Evolutionary conservation across 331 rosid genomes (phyloP).

Genomic region (Pyrus hybrid): DNA sequence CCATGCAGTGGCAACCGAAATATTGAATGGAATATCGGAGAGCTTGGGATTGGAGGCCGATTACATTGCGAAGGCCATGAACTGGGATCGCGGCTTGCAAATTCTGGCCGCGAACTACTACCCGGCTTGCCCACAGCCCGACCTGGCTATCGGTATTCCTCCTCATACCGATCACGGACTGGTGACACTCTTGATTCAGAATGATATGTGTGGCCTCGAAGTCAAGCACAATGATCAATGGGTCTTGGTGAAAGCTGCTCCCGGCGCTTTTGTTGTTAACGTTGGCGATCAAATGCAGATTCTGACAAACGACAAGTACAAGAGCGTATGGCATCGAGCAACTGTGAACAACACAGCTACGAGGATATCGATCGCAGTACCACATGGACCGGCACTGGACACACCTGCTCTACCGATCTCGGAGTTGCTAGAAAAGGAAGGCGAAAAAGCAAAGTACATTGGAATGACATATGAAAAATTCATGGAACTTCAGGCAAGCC

Average conservation of each 20-base stretch:
- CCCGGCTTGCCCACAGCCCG: constrained; percentile 14
- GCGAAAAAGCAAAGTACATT: constrained; percentile 12
- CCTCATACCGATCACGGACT: constrained; percentile 14
- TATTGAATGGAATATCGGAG: constrained; percentile 9
- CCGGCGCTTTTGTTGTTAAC: too few relatives aligned
- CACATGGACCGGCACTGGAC: too few relatives aligned
- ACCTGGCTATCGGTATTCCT: constrained; percentile 8
- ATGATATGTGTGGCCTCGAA: too few relatives aligned
- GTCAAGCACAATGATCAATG: too few relatives aligned
- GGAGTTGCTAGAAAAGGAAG: too few relatives aligned
- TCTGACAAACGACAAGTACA: too few relatives aligned
- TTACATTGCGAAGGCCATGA: constrained; percentile 2
- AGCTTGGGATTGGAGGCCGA: not conserved
- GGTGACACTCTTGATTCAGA: constrained; percentile 11
- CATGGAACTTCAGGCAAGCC: constrained; percentile 29
- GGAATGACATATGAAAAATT: constrained; percentile 29
- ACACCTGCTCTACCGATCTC: too few relatives aligned
- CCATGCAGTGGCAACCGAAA: not conserved
- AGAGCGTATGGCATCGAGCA: too few relatives aligned
- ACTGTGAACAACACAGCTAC: constrained; percentile 22
- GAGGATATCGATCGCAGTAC: constrained; percentile 33
- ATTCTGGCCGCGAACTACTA: constrained; percentile 11
- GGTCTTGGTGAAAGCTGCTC: too few relatives aligned
- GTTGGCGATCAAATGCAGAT: too few relatives aligned
- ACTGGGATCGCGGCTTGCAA: constrained; percentile 9